Percentiles rank a stretch among this genome's conserved stretches.
Conservation (phyloP, 768 basidiomycete genomes). For the Boletus pseudo-olivaceus region DNA sequence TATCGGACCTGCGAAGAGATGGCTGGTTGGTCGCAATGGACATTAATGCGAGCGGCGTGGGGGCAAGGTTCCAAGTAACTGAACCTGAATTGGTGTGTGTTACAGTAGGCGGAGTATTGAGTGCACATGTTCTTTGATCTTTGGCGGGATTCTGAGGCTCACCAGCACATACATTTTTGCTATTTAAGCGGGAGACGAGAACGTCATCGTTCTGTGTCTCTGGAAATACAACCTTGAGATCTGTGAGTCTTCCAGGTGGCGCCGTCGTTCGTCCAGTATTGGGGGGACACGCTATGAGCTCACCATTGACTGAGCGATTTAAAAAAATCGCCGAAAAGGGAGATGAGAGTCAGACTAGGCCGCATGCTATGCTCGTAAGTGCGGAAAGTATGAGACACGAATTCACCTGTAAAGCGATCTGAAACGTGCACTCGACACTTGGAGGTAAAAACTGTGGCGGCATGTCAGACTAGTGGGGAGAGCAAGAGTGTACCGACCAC, state of each 20-base stretch:
- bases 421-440: constrained; percentile 1
- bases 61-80: too few species aligned
- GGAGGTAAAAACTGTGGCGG: constrained; percentile 23
- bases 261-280: constrained; percentile 8
- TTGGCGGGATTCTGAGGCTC: constrained; percentile 4
- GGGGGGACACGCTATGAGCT: constrained; percentile 1
- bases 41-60: too few species aligned
- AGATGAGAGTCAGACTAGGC: not conserved
- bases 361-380: constrained; percentile 1
- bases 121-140: constrained; percentile 18
- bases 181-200: constrained; percentile 13
- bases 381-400: constrained; percentile 4
- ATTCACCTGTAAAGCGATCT: constrained; percentile 4
- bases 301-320: not conserved
- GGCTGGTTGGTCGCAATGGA: too few species aligned
- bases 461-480: not conserved
- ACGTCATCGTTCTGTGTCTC: constrained; percentile 5
- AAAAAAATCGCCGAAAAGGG: not conserved
- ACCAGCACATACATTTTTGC: constrained; percentile 11
- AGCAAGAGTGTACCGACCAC: constrained; percentile 1
- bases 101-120: constrained; percentile 6
- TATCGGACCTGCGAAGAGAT: not conserved
- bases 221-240: not conserved
- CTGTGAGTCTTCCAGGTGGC: constrained; percentile 4
- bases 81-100: not conserved